These are phyloP conservation scores for Exidia glandulosa DNA, from an alignment of 768 basidiomycete genomes.

Conservation along the genomic window DNA sequence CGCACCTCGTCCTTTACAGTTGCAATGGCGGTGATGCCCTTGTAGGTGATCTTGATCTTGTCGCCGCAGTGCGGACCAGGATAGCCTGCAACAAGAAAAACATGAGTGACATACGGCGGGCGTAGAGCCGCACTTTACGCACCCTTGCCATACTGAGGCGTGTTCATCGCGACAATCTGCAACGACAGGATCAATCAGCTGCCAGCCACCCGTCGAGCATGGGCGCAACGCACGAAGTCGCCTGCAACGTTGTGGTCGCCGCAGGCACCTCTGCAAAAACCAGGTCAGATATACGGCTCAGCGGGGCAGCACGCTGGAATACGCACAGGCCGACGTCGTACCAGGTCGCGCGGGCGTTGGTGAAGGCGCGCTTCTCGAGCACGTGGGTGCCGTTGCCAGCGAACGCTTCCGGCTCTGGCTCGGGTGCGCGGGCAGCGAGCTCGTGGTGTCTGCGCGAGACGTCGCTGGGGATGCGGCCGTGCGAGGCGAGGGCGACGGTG, in stretches of 20 bases:
- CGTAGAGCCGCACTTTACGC: not conserved
- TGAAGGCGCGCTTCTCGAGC: conserved; percentile 7
- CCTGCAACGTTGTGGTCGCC: conserved; percentile 26
- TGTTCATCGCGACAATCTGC: conserved; percentile 46
- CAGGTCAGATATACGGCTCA: not conserved
- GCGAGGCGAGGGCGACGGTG: not conserved
- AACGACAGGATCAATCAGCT: conserved; percentile 1
- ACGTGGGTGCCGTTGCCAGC: not conserved
- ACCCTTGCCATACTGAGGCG: conserved; percentile 8
- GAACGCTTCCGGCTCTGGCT: conserved; percentile 24
- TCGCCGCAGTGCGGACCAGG: conserved; percentile 57
- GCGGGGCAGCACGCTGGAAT: conserved; percentile 3
- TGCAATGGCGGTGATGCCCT: conserved; percentile 49
- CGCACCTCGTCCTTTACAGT: conserved; percentile 53
- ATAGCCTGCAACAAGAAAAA: conserved; percentile 29
- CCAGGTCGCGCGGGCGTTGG: conserved; percentile 37
- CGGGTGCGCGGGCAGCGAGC: conserved; percentile 33
- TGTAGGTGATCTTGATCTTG: conserved; percentile 47
- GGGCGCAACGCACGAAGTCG: conserved; percentile 32
- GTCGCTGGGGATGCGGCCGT: not conserved
- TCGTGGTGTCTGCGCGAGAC: conserved; percentile 27
- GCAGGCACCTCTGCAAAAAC: conserved; percentile 41
- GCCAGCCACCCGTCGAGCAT: not conserved
- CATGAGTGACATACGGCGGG: not conserved
- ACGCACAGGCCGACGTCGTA: conserved; percentile 45